Evolutionary conservation across 164 flowering plant species (phyloP), one percentile per base, ranked within the genome.

Genomic region (Akebia trifoliata): DNA sequence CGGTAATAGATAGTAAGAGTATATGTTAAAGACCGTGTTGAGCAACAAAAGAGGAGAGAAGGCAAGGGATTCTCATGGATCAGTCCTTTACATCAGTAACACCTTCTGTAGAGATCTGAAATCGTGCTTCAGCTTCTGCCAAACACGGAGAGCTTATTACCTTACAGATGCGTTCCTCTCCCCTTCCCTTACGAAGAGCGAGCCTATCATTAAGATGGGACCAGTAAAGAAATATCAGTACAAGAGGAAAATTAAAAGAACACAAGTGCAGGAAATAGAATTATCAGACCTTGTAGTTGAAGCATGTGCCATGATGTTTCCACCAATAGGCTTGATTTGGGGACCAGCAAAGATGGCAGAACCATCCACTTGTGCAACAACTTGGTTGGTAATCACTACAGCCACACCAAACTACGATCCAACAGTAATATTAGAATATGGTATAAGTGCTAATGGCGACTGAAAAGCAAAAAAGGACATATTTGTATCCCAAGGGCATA

Each of bases 261-360:
- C 49, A 35, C 39, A 66, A 29, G 4, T 37, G 42, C 14, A 47
- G 38, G 36, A 29, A 7, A 46, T 25, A 45, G n/a, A 58, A n/a
- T n/a, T n/a, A n/a, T n/a, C 69, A 48, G 18, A 92, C 98, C 97
- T 93, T 42, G 96, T 93, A 17, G 96, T 93, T 7, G 97, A 77
- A 66, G 98, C 98, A 76, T 93, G 97, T 14, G 97, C 97, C 95
- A 93, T 93, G 36, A 93, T 93, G 72, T 93, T 93, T 22, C 98
- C 98, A 69, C 97, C 97, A 57, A 93, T 90, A 15, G 97, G 98
- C 70, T 87, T 93, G 57, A 82, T 74, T 69, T 93, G 98, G 52
- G 97, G 97, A 26, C 98, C 98, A 32, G 88, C 86, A 80, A 89
- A 92, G 21, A 89, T 49, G 39, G 95, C 95, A 66, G 95, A 83